Evolutionary conservation across 495 filamentous ascomycete species (phyloP).

Genomic region (Penicillium goetzii): DNA sequence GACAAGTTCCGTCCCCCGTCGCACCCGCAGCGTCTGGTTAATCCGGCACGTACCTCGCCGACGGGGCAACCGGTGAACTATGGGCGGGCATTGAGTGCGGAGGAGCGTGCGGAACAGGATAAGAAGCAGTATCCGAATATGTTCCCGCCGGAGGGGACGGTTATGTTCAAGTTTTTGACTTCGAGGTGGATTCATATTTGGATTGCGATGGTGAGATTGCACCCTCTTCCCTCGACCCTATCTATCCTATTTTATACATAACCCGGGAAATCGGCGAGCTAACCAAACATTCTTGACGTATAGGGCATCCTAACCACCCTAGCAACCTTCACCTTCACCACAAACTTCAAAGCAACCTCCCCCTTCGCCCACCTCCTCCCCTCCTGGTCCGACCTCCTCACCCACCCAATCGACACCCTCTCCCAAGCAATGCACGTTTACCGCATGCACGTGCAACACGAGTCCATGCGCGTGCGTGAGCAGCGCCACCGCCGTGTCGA

Average conservation of each 20-base stretch:
- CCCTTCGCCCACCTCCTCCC: slow-evolving; percentile 76
- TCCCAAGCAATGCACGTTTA: slow-evolving; percentile 65
- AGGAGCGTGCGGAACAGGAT: slow-evolving; percentile 63
- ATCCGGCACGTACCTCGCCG: slow-evolving; percentile 35
- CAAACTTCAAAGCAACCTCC: slow-evolving; percentile 70
- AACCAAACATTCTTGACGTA: slow-evolving; percentile 1
- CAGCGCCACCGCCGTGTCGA: slow-evolving; percentile 68
- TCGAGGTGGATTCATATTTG: slow-evolving; percentile 72
- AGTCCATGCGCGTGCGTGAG: slow-evolving; percentile 63
- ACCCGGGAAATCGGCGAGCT: background rate
- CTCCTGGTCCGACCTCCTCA: slow-evolving; percentile 57
- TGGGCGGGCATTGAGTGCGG: slow-evolving; percentile 63
- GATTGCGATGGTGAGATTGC: slow-evolving; percentile 69
- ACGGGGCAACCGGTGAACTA: slow-evolving; percentile 56
- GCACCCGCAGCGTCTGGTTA: slow-evolving; percentile 65
- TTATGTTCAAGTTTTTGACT: slow-evolving; percentile 74
- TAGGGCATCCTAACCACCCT: slow-evolving; percentile 71
- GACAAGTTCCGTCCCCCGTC: slow-evolving; percentile 85
- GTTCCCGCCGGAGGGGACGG: slow-evolving; percentile 75
- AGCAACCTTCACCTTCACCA: slow-evolving; percentile 66
- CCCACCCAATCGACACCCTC: slow-evolving; percentile 65
- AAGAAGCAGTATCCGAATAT: slow-evolving; percentile 77
- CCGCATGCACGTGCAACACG: slow-evolving; percentile 68
- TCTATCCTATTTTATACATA: background rate
- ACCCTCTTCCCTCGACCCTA: background rate